Base-by-base conservation (phyloP, 495 filamentous ascomycete species). In the Clavariopsis aquatica region DNA sequence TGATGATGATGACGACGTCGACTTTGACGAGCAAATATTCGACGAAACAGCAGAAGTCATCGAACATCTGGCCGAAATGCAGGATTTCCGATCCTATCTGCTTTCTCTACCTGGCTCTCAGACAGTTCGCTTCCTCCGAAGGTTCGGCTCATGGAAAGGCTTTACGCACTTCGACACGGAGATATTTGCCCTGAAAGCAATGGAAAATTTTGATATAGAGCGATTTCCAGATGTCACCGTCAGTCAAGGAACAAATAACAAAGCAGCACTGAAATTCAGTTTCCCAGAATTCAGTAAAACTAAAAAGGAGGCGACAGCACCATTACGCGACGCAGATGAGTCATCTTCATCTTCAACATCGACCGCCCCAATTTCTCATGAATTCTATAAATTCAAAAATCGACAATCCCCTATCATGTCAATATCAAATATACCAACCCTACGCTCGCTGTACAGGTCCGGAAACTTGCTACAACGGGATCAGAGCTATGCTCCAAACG, bases 401-500 rank as follows among this genome's bases (percentile, higher is more conserved):
- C 26, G 38, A 7, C 34, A 19, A 27, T 29, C 57, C 13, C 57
- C 51, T 7, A 20, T 62, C 1, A 22, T 64, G n/a, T 17, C 54
- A 5, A n/a, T 52, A 10, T 12, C 19, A 10, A 46, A 69, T 17
- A 56, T 69, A 2, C 65, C 53, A 3, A 54, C 60, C 5, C 15
- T 64, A 17, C 60, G 28, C 24, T 49, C 41, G 3, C 23, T 69
- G 8, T 60, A 69, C 49, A 45, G 36, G 15, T 47, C 47, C n/a
- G 34, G 65, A 9, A 60, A 57, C 51, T 38, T 65, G 2, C 49
- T 46, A 6, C 52, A 65, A 20, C 66, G 52, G 12, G 65, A 68
- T 19, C 59, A 68, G 24, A 63, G 52, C 38, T 64, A 63, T 43
- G 54, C 54, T 12, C 55, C 60, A 12, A 65, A 69, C 22, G 66